phyloP scores from a whole-genome alignment of 257 asterid species.

The Nicotiana paniculata region DNA sequence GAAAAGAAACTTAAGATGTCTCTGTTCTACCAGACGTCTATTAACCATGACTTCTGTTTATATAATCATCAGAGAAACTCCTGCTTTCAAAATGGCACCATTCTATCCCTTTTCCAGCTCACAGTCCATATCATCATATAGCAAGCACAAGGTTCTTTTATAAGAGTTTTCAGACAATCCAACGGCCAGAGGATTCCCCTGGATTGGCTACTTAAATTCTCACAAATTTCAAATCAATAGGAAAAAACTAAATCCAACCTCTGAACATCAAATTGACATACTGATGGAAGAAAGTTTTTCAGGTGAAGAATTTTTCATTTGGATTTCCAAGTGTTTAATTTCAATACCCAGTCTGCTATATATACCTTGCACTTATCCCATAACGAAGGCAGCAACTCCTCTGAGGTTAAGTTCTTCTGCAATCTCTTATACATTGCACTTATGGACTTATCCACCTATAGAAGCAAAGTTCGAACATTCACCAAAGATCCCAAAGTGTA shows the following conservation, averaged over 20 bases:
- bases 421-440: slow-evolving; percentile 75
- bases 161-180: not conserved
- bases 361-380: slow-evolving; percentile 99
- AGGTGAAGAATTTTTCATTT: not conserved
- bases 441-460: slow-evolving; percentile 86
- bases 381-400: slow-evolving; percentile 91
- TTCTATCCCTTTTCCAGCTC: not conserved
- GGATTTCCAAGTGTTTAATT: not conserved
- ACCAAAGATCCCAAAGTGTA: slow-evolving; percentile 11
- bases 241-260: not conserved
- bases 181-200: not conserved
- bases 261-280: not conserved
- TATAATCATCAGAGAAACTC: not conserved
- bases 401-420: slow-evolving; percentile 84
- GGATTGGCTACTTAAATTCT: not conserved
- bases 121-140: not conserved
- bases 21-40: not conserved
- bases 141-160: not conserved
- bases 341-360: not conserved
- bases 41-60: not conserved
- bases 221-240: not conserved
- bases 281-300: not conserved
- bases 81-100: not conserved
- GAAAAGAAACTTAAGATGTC: not conserved
- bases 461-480: slow-evolving; percentile 6